phyloP scores from a whole-genome alignment of 495 filamentous ascomycete genomes.

The Hypoxylon trugodes region DNA sequence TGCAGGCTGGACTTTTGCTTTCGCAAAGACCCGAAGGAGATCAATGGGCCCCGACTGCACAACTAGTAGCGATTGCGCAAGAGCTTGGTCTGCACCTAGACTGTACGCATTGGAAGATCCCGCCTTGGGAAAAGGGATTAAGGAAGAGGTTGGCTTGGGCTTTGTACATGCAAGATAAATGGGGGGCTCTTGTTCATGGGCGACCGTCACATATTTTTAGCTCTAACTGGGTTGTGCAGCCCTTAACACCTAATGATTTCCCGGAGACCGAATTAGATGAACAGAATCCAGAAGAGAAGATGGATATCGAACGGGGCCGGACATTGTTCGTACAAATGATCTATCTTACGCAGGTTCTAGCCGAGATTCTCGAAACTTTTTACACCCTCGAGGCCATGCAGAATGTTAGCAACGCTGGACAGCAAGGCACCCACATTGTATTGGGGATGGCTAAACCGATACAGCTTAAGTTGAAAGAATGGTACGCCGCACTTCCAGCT shows the following conservation, averaged over 20 bases:
- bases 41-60: conserved; percentile 85
- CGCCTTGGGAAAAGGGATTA: conserved; percentile 83
- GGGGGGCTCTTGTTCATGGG: conserved; percentile 86
- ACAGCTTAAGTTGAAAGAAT: conserved; percentile 82
- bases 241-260: conserved; percentile 74
- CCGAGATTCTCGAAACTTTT: conserved; percentile 81
- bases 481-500: conserved; percentile 73
- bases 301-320: conserved; percentile 73
- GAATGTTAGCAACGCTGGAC: conserved; percentile 55
- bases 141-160: conserved; percentile 90
- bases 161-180: conserved; percentile 93
- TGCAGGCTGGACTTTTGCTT: conserved; percentile 89
- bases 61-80: conserved; percentile 81
- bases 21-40: conserved; percentile 88
- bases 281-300: conserved; percentile 63
- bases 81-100: conserved; percentile 89
- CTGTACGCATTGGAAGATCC: conserved; percentile 87
- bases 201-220: conserved; percentile 83
- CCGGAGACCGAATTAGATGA: conserved; percentile 68
- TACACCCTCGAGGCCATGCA: conserved; percentile 74
- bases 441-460: conserved; percentile 81
- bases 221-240: conserved; percentile 83
- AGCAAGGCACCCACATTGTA: conserved; percentile 68
- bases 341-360: conserved; percentile 74
- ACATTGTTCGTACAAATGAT: conserved; percentile 78